A percentile compares a stretch with the other conserved stretches of the same genome.
Conservation (phyloP, 257 asterid species). For the Solanum peruvianum region DNA sequence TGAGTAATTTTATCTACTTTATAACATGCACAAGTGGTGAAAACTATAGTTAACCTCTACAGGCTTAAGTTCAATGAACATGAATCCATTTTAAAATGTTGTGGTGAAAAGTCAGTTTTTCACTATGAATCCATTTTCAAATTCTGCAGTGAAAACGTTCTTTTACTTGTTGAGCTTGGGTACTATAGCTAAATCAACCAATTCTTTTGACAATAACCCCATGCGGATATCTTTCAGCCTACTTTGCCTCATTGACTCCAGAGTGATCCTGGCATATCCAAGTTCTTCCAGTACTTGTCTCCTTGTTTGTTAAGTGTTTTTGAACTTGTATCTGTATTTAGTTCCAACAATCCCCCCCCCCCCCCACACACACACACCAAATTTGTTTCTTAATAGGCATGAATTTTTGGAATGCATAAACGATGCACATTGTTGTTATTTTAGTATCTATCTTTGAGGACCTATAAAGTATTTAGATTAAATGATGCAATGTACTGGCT, state of each 20-base stretch:
- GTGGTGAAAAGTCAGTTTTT: not conserved
- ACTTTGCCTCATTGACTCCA: not conserved
- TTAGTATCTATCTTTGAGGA: not conserved
- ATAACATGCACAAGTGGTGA: not conserved
- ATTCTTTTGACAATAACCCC: not conserved
- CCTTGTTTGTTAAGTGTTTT: not conserved
- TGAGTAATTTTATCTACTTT: conserved; percentile 5
- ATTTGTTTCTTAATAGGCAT: not conserved
- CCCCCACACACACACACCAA: not conserved
- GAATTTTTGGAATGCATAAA: not conserved
- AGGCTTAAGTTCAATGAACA: not conserved
- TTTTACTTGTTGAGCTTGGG: not conserved
- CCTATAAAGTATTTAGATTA: not conserved
- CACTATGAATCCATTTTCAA: not conserved
- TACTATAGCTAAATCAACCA: not conserved
- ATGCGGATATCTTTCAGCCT: not conserved
- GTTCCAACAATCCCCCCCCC: not conserved
- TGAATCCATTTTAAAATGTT: not conserved
- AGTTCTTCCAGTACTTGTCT: not conserved
- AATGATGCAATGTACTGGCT: not conserved
- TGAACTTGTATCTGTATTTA: not conserved
- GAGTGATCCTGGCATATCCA: not conserved
- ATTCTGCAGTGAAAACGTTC: not conserved
- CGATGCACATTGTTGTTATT: not conserved
- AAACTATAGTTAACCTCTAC: not conserved